A percentile compares a stretch with the other conserved stretches of the same genome.
These are phyloP conservation scores for Colletotrichum melonis DNA, from an alignment of 2,329 filamentous ascomycete genomes.

Conservation along the genomic window DNA sequence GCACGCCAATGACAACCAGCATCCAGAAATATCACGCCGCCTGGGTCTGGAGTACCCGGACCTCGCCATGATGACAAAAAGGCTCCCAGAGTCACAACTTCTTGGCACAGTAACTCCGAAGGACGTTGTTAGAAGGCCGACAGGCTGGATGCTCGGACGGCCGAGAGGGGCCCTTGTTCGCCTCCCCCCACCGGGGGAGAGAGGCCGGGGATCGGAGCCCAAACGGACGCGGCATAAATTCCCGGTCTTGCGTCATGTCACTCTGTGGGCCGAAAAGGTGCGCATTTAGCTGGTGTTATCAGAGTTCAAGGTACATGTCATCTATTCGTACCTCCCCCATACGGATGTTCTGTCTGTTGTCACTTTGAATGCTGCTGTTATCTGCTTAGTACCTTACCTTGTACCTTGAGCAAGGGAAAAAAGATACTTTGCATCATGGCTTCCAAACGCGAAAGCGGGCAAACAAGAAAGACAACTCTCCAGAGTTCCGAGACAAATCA, in stretches of 20 bases:
- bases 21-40: not conserved
- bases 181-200: conserved; percentile 2
- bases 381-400: not conserved
- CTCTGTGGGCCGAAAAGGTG: conserved; percentile 27
- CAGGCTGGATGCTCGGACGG: conserved; percentile 24
- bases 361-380: not conserved
- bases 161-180: conserved; percentile 18
- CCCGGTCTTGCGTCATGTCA: conserved; percentile 32
- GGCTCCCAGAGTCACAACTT: not conserved
- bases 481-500: not conserved
- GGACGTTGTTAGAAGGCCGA: conserved; percentile 12
- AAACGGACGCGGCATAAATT: conserved; percentile 31
- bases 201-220: conserved; percentile 28
- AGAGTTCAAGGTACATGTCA: not conserved
- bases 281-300: not conserved
- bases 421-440: not conserved
- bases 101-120: conserved; percentile 26
- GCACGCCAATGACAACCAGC: not conserved
- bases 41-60: not conserved
- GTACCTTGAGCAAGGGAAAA: not conserved
- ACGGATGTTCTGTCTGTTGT: no score
- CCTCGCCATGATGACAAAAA: conserved; percentile 26
- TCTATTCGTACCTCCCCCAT: not conserved
- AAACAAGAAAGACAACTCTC: not conserved
- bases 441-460: not conserved